phyloP scores from a whole-genome alignment of 192 early-diverging fungal species.

The Backusella liffmaniae region DNA sequence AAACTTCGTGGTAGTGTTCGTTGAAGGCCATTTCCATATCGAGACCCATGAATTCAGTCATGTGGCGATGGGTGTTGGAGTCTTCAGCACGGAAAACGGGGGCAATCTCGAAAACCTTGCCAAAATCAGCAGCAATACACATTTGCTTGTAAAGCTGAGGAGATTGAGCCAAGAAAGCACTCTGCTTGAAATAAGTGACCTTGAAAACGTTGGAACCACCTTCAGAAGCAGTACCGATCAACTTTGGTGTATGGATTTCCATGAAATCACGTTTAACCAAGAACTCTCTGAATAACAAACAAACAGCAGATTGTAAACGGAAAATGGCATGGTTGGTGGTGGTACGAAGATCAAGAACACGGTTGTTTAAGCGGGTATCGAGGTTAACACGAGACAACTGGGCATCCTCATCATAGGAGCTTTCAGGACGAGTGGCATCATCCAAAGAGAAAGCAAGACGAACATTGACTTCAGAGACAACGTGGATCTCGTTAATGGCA shows the following conservation, averaged over 20 bases:
- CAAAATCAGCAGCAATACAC: constrained; percentile 96
- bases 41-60: constrained; percentile 98
- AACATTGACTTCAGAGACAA: constrained; percentile 70
- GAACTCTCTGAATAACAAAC: constrained; percentile 95
- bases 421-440: constrained; percentile 84
- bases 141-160: constrained; percentile 99
- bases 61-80: constrained; percentile 96
- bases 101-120: constrained; percentile 96
- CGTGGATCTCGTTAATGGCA: constrained; percentile 66
- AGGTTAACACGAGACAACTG: constrained; percentile 76
- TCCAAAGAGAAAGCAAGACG: constrained; percentile 91
- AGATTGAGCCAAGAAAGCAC: constrained; percentile 95
- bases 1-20: constrained; percentile 98
- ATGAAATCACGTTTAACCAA: constrained; percentile 77
- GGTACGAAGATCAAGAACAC: constrained; percentile 92
- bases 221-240: constrained; percentile 89
- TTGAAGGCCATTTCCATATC: constrained; percentile 99
- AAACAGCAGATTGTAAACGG: constrained; percentile 92
- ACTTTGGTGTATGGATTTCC: constrained; percentile 99
- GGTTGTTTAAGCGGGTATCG: constrained; percentile 94
- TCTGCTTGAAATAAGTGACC: constrained; percentile 93
- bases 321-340: constrained; percentile 97
- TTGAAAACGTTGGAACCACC: constrained; percentile 99
- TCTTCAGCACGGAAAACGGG: constrained; percentile 99
- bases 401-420: constrained; percentile 71